A percentile compares a stretch with the other conserved stretches of the same genome.
These are phyloP conservation scores for Malus asiatica DNA, from an alignment of 306 rosid species.

Conservation along the genomic window DNA sequence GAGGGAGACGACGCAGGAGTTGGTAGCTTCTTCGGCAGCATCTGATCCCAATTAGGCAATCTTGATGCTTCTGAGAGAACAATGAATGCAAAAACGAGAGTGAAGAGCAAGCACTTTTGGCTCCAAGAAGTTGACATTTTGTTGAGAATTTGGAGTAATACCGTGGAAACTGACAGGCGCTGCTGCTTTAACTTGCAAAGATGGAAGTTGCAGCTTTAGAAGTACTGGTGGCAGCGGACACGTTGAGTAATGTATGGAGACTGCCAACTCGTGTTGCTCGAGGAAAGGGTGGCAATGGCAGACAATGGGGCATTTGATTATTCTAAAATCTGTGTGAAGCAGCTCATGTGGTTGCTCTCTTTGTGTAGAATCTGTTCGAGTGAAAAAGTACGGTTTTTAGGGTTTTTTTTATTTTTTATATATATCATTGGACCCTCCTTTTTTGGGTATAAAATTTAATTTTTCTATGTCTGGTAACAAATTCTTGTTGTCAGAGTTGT, in stretches of 20 bases:
- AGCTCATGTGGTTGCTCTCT: slow-evolving; percentile 44
- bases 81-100: slow-evolving; percentile 31
- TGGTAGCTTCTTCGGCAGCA: slow-evolving; percentile 90
- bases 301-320: slow-evolving; percentile 58
- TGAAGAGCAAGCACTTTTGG: slow-evolving; percentile 43
- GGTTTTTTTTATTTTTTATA: neutral
- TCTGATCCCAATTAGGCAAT: slow-evolving; percentile 61
- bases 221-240: slow-evolving; percentile 47
- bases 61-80: slow-evolving; percentile 60
- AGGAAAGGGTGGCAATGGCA: slow-evolving; percentile 65
- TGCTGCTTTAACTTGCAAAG: slow-evolving; percentile 20
- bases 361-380: slow-evolving; percentile 26
- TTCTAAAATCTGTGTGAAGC: slow-evolving; percentile 24
- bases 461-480: slow-evolving; percentile 17
- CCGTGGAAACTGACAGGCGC: neutral
- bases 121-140: slow-evolving; percentile 52
- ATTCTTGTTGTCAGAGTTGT: slow-evolving; percentile 36
- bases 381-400: slow-evolving; percentile 23
- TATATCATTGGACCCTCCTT: slow-evolving; percentile 17
- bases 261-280: slow-evolving; percentile 62
- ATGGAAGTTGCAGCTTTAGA: slow-evolving; percentile 35
- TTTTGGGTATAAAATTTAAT: slow-evolving; percentile 20
- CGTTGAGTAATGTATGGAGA: slow-evolving; percentile 60
- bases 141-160: neutral
- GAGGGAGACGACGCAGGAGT: slow-evolving; percentile 86